Evolutionary conservation across 257 asterid species (phyloP).

Genomic region (Fraxinus excelsior): DNA sequence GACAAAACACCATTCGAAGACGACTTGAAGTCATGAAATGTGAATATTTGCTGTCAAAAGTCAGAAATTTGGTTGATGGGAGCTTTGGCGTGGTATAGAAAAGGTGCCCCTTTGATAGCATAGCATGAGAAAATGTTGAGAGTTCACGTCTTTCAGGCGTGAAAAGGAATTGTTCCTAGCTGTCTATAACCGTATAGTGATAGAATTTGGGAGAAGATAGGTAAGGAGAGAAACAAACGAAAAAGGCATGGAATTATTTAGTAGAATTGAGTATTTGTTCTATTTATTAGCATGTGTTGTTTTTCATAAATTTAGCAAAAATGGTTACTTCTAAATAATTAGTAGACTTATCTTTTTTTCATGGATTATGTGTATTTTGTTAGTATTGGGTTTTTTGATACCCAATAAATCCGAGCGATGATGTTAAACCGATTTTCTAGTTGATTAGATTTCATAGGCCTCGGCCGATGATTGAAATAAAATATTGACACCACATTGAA

Average conservation of each 20-base stretch:
- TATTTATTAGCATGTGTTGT: constrained; percentile 22
- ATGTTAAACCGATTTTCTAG: no score
- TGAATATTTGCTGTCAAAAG: constrained; percentile 5
- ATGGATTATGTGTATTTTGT: no score
- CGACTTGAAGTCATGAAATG: not conserved
- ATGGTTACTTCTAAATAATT: no score
- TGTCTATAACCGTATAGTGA: not conserved
- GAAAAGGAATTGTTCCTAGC: constrained; percentile 19
- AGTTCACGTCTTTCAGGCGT: constrained; percentile 21
- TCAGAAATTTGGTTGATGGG: constrained; percentile 22
- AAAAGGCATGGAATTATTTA: not conserved
- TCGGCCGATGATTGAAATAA: no score
- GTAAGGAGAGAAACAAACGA: not conserved
- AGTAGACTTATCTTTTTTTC: not conserved
- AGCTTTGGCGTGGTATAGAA: constrained; percentile 25
- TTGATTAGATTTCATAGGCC: no score
- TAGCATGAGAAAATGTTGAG: not conserved
- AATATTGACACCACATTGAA: no score
- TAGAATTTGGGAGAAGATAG: not conserved
- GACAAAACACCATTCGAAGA: constrained; percentile 24
- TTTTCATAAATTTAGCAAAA: not conserved
- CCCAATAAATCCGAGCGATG: no score
- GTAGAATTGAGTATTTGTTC: not conserved
- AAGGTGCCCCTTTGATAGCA: constrained; percentile 5
- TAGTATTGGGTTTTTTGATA: no score